Evolutionary conservation across 2,329 filamentous ascomycete species (phyloP).

Genomic region (Aspergillus versicolor): DNA sequence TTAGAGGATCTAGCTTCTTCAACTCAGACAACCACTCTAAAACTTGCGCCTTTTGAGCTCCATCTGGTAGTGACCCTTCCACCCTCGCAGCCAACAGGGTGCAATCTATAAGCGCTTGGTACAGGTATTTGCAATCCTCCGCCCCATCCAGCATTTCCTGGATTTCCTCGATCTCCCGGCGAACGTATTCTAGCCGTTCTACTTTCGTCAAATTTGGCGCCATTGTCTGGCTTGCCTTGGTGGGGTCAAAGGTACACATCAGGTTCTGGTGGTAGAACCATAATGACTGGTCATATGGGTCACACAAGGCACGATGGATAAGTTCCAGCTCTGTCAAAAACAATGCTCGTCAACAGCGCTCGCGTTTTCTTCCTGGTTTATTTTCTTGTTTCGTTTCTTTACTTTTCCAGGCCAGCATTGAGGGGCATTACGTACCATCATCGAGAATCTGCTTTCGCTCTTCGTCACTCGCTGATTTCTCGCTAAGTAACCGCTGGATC

Average conservation of each 20-base stretch:
- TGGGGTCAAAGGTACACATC: slow-evolving; percentile 65
- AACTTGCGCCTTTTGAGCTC: slow-evolving; percentile 47
- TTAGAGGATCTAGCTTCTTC: slow-evolving; percentile 69
- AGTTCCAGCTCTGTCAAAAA: slow-evolving; percentile 64
- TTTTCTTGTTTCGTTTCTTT: slow-evolving; percentile 2
- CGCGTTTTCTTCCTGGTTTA: background rate
- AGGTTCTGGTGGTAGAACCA: slow-evolving; percentile 97
- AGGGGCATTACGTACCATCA: slow-evolving; percentile 51
- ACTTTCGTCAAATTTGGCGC: slow-evolving; percentile 60
- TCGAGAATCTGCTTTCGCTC: slow-evolving; percentile 70
- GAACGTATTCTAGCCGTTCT: slow-evolving; percentile 66
- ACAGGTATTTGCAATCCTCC: slow-evolving; percentile 80
- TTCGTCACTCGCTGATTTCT: slow-evolving; percentile 63
- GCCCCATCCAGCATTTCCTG: slow-evolving; percentile 65
- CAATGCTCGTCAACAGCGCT: slow-evolving; percentile 3
- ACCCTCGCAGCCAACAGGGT: slow-evolving; percentile 57
- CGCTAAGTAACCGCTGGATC: slow-evolving; percentile 71
- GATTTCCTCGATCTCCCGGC: slow-evolving; percentile 71
- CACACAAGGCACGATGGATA: slow-evolving; percentile 76
- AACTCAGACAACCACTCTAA: slow-evolving; percentile 63
- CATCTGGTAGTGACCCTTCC: slow-evolving; percentile 47
- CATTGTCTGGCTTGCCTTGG: slow-evolving; percentile 56
- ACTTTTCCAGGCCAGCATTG: background rate
- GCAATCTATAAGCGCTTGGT: slow-evolving; percentile 79
- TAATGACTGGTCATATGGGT: slow-evolving; percentile 89